Percentiles rank a stretch among this genome's conserved stretches.
These are phyloP conservation scores for Leishmania arabica DNA, from an alignment of 208 protist genomes.

Conservation along the genomic window DNA sequence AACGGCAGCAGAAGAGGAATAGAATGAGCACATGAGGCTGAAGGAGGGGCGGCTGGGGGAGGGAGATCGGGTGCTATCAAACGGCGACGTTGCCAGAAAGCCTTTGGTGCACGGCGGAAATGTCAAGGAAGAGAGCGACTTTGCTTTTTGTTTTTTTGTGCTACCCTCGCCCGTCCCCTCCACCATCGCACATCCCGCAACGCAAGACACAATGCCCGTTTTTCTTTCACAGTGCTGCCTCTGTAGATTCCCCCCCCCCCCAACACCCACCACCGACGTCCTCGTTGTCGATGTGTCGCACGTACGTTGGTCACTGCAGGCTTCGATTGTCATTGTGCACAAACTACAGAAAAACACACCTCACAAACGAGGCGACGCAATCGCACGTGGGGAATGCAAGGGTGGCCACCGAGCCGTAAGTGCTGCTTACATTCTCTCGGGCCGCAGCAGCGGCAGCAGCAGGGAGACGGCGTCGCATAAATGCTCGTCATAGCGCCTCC, in stretches of 20 bases:
- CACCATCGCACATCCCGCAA: not conserved
- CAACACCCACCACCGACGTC: not conserved
- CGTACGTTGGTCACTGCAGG: not conserved
- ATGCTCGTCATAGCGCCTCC: not conserved
- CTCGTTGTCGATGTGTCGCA: not conserved
- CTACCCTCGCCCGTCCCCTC: not conserved
- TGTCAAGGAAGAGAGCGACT: conserved; percentile 5
- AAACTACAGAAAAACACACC: conserved; percentile 8
- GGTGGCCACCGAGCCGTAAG: not conserved
- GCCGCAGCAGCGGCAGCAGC: not conserved
- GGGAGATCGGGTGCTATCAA: conserved; percentile 7
- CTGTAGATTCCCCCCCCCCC: not conserved
- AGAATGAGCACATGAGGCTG: conserved; percentile 11
- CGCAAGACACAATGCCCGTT: not conserved
- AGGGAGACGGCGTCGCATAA: no score
- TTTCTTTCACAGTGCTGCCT: not conserved
- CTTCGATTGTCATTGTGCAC: not conserved
- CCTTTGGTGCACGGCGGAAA: not conserved
- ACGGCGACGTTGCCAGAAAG: not conserved
- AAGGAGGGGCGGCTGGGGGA: not conserved
- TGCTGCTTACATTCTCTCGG: not conserved
- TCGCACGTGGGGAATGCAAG: not conserved
- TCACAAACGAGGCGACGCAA: not conserved
- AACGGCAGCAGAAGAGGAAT: conserved; percentile 2
- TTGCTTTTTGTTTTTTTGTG: not conserved